phyloP scores from a whole-genome alignment of 345 rosid genomes.

The Excoecaria agallocha region DNA sequence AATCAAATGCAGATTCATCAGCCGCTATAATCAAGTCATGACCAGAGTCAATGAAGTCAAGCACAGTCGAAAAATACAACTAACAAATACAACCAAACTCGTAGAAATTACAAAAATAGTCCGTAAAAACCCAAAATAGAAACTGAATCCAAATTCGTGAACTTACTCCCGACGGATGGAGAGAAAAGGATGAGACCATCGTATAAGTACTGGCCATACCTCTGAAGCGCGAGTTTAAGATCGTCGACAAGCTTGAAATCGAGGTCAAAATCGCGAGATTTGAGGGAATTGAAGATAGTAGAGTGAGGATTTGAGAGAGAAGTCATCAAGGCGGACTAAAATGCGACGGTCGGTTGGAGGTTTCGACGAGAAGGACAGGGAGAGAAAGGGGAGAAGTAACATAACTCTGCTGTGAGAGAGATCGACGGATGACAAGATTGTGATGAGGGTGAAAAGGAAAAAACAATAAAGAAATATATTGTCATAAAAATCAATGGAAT shows the following conservation, averaged over 20 bases:
- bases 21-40: conserved; percentile 62
- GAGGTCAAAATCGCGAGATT: conserved; percentile 52
- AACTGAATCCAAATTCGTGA: not conserved
- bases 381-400: conserved; percentile 37
- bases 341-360: conserved; percentile 52
- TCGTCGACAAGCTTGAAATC: conserved; percentile 65
- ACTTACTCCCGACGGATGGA: conserved; percentile 59
- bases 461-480: no score
- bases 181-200: conserved; percentile 58
- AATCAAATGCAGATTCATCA: conserved; percentile 61
- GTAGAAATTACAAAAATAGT: not conserved
- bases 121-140: not conserved
- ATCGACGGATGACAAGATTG: no score
- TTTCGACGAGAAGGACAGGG: conserved; percentile 56
- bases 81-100: conserved; percentile 13
- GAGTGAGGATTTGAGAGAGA: conserved; percentile 61
- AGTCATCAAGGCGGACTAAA: conserved; percentile 56
- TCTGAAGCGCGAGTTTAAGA: conserved; percentile 56
- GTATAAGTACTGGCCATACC: conserved; percentile 63
- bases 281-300: conserved; percentile 57
- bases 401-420: no score
- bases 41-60: conserved; percentile 74
- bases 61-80: conserved; percentile 53
- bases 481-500: no score
- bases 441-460: no score